Evolutionary conservation across 495 filamentous ascomycete genomes (phyloP), one percentile per base, ranked within the genome.

Genomic region (Aspergillus ostianus): DNA sequence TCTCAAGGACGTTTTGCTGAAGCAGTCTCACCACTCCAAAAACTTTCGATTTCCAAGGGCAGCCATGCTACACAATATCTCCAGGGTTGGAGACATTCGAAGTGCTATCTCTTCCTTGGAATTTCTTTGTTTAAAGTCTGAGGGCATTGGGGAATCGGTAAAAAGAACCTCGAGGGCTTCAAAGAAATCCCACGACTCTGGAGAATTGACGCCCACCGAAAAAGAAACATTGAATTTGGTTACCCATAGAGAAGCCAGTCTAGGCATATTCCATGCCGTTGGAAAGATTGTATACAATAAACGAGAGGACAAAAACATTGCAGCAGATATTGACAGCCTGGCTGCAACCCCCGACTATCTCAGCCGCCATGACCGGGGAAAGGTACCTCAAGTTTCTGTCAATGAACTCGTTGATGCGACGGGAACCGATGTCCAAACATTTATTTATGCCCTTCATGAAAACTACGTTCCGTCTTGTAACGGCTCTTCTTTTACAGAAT

Each of bases 201-300:
- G 74, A 20, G 72, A 77, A n/a, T 67, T 83, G 3, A 93, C 91
- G 0, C 79, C 82, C 45, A 84, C 87, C 61, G 93, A 96, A 65
- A 76, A 80, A 53, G 85, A 90, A 53, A 89, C 84, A 18, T 70
- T 96, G 3, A 80, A 88, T 62, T 68, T 90, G 48, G 80, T 98
- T 4, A 91, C 89, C 1, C 90, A 93, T 64, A 83, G 95, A 51
- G 92, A 97, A 73, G 84, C 90, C 19, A 93, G 84, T 62, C 78
- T 97, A 7, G 93, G 92, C 2, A 87, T 99, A 58, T 99, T 99
- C 67, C 95, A 99, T 72, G 92, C 95, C 27, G 88, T 99, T 52
- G 95, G 93, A 17, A 97, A 92, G 64, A 89, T 98, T 4, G 84
- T 96, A 4, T 93, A 98, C 73, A 98, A 98, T 74, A 98, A 96